Evolutionary conservation across 768 basidiomycete species (phyloP).

Genomic region (Termitomyces heimii): DNA sequence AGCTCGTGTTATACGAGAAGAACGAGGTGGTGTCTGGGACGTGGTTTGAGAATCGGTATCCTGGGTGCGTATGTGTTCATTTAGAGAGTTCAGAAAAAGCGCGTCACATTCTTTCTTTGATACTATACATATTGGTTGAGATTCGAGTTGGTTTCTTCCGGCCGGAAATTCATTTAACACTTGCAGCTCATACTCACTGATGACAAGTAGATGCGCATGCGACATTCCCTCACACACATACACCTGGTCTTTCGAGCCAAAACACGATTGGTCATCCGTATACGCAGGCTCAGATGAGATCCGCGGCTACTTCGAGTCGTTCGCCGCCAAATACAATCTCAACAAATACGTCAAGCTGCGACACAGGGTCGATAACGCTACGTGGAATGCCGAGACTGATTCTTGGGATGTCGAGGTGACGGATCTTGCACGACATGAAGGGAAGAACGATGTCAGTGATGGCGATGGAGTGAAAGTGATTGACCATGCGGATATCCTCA

Average conservation of each 20-base stretch:
- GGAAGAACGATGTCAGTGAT: not conserved
- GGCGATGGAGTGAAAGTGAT: conserved; percentile 10
- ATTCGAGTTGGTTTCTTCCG: no score
- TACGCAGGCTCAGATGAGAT: conserved; percentile 27
- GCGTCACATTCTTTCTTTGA: not conserved
- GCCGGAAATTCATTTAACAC: not conserved
- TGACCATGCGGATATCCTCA: conserved; percentile 26
- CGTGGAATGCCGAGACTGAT: conserved; percentile 22
- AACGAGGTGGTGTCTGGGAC: conserved; percentile 26
- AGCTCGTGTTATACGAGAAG: conserved; percentile 27
- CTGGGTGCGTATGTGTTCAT: conserved; percentile 18
- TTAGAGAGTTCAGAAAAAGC: no score
- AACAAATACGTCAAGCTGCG: conserved; percentile 23
- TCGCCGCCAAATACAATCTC: conserved; percentile 24
- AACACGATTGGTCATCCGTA: conserved; percentile 24
- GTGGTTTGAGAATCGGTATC: conserved; percentile 31
- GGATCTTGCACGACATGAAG: conserved; percentile 1
- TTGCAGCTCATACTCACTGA: not conserved
- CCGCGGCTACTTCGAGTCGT: conserved; percentile 21
- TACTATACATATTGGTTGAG: not conserved
- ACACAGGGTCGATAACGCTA: conserved; percentile 21
- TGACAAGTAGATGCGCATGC: conserved; percentile 21
- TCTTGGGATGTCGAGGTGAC: conserved; percentile 24
- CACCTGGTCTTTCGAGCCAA: conserved; percentile 27
- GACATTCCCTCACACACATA: conserved; percentile 28